These are phyloP conservation scores for Talaromyces sp. DNA, from an alignment of 2,329 filamentous ascomycete species.

Conservation along the genomic window DNA sequence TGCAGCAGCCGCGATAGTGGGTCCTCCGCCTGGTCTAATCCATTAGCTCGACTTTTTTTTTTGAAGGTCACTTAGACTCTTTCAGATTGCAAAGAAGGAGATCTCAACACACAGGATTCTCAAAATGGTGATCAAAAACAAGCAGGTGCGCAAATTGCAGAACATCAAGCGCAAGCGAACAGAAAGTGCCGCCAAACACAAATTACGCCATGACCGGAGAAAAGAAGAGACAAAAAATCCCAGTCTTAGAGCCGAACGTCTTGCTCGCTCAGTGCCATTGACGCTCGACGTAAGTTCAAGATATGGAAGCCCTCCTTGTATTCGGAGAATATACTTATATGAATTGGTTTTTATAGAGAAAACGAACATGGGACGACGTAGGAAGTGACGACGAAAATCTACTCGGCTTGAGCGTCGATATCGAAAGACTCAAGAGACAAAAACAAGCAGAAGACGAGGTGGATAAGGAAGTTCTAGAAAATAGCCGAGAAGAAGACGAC, in stretches of 20 bases:
- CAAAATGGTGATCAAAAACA: slow-evolving; percentile 62
- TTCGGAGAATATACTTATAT: background rate
- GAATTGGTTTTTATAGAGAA: slow-evolving; percentile 47
- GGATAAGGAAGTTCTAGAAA: slow-evolving; percentile 20
- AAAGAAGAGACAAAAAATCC: slow-evolving; percentile 85
- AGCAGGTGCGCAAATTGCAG: slow-evolving; percentile 71
- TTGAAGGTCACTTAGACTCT: background rate
- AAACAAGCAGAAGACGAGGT: slow-evolving; percentile 42
- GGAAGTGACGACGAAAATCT: slow-evolving; percentile 51
- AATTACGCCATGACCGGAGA: slow-evolving; percentile 72
- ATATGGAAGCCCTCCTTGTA: background rate
- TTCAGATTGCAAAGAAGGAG: background rate
- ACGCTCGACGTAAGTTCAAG: slow-evolving; percentile 61
- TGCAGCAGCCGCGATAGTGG: background rate
- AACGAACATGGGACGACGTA: slow-evolving; percentile 83
- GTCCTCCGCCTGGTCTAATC: slow-evolving; percentile 10
- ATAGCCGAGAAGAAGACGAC: slow-evolving; percentile 35
- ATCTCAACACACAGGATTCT: background rate
- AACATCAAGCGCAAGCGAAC: slow-evolving; percentile 77
- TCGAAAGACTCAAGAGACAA: slow-evolving; percentile 48
- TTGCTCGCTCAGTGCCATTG: slow-evolving; percentile 72
- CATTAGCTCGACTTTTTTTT: slow-evolving; percentile 25
- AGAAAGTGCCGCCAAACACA: slow-evolving; percentile 69
- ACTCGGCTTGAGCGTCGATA: slow-evolving; percentile 47
- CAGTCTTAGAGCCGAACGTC: slow-evolving; percentile 66